A percentile compares a stretch with the other conserved stretches of the same genome.
Conservation (phyloP, 805 yeast species). For the Candida fluviatilis region DNA sequence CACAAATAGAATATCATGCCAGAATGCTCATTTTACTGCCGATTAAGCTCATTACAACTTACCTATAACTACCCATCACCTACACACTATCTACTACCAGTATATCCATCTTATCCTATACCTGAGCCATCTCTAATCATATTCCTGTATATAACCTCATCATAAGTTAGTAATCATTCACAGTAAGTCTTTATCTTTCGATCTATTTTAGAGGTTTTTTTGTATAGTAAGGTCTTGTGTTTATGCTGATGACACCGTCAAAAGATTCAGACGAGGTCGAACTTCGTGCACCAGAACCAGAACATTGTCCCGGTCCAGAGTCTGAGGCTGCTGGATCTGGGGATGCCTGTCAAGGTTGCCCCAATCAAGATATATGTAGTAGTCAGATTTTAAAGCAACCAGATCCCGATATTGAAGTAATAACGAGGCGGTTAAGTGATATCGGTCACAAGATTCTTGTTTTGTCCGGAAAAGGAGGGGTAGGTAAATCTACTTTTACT, state of each 20-base stretch:
- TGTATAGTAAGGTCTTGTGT: neutral
- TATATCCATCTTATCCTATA: too few species aligned
- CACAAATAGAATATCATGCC: too few species aligned
- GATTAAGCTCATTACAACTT: too few species aligned
- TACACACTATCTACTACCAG: too few species aligned
- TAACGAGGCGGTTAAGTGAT: slow-evolving; percentile 60
- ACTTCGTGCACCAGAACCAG: slow-evolving; percentile 75
- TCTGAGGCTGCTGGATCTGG: slow-evolving; percentile 90
- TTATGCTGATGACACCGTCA: slow-evolving; percentile 19
- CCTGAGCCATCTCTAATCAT: too few species aligned
- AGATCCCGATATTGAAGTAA: slow-evolving; percentile 84
- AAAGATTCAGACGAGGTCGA: slow-evolving; percentile 13
- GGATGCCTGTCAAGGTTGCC: slow-evolving; percentile 93
- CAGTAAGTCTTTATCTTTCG: too few species aligned
- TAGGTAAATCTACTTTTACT: slow-evolving; percentile 95
- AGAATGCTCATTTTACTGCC: too few species aligned
- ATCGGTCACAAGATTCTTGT: slow-evolving; percentile 77
- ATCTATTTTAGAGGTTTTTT: too few species aligned
- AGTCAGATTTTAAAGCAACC: slow-evolving; percentile 85
- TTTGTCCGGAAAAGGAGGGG: slow-evolving; percentile 88
- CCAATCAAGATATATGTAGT: slow-evolving; percentile 87
- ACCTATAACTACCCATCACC: too few species aligned
- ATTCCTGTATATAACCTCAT: too few species aligned
- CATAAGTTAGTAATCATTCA: too few species aligned
- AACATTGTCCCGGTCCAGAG: slow-evolving; percentile 98